Base-by-base conservation (phyloP, 139 green algal genomes). In the Klebsormidium nitens region DNA sequence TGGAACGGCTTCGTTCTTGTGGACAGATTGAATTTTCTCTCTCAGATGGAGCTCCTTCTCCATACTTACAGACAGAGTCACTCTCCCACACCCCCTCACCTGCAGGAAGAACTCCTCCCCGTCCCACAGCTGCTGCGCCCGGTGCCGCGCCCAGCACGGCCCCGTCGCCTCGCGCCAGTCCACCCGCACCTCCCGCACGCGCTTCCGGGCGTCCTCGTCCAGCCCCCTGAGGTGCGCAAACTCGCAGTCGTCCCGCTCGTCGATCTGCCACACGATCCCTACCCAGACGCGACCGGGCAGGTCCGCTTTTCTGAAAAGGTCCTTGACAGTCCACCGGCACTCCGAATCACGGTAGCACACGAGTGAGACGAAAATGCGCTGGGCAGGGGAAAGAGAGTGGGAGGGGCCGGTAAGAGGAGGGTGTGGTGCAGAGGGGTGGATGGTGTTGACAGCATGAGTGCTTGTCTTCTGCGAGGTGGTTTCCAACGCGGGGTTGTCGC, bases 51-150 rank as follows among this genome's bases (percentile, higher is more conserved):
- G n/a, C n/a, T n/a, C n/a, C n/a, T n/a, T n/a, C n/a, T n/a, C n/a
- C n/a, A n/a, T n/a, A n/a, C n/a, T n/a, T n/a, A n/a, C n/a, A n/a
- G n/a, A n/a, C n/a, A n/a, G n/a, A n/a, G n/a, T n/a, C n/a, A n/a
- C n/a, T n/a, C n/a, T n/a, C n/a, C n/a, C n/a, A n/a, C n/a, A n/a
- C n/a, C n/a, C n/a, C n/a, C n/a, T 38, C 29, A 76, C 56, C 62
- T 93, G 88, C 71, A 95, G 69, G n/a, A 85, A 58, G 63, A 75
- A 91, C 50, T 84, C 75, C 70, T 95, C 89, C 0, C 86, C 86
- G 4, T 40, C 59, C 83, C 84, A 92, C 75, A 93, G 75, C 49
- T 48, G 35, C 56, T 84, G 67, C 0, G 86, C 82, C 36, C 91
- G 40, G 29, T 67, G 62, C 0, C 86, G 82, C 0, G 89, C 86